These are phyloP conservation scores for Camellia sinensis DNA, from an alignment of 148 eudicot species.

Conservation along the genomic window DNA sequence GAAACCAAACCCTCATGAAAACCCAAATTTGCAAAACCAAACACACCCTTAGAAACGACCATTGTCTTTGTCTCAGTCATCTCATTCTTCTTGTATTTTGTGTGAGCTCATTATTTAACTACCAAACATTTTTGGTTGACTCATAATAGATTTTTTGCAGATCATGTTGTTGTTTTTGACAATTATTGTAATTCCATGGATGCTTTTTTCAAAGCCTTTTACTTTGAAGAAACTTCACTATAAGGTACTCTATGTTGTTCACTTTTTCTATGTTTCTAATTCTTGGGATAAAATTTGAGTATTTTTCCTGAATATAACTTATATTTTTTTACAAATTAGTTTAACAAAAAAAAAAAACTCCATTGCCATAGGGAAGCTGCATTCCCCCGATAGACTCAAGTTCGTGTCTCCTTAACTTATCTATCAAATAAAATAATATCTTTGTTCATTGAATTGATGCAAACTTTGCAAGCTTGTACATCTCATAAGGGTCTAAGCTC, in stretches of 20 bases:
- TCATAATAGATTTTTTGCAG: constrained; percentile 33
- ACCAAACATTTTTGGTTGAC: neutral
- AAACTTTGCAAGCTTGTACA: no score
- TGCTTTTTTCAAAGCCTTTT: constrained; percentile 96
- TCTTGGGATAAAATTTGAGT: neutral
- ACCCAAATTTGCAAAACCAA: no score
- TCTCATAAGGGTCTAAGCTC: no score
- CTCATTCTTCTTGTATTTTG: neutral
- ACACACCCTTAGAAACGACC: no score
- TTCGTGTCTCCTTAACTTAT: no score
- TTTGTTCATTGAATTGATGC: no score
- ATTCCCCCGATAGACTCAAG: no score
- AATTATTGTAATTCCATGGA: constrained; percentile 92
- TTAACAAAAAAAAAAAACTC: neutral
- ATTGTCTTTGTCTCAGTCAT: no score
- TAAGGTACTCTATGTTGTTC: constrained; percentile 50
- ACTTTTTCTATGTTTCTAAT: neutral
- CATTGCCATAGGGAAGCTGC: no score
- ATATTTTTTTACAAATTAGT: neutral
- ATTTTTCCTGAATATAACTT: neutral
- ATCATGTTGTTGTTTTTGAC: constrained; percentile 71
- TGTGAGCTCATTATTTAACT: neutral
- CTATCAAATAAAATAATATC: no score
- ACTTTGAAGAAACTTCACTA: constrained; percentile 73
- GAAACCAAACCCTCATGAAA: no score